A percentile compares a stretch with the other conserved stretches of the same genome.
These are phyloP conservation scores for Acanthamoeba triangularis DNA, from an alignment of 208 protist genomes.

Conservation along the genomic window DNA sequence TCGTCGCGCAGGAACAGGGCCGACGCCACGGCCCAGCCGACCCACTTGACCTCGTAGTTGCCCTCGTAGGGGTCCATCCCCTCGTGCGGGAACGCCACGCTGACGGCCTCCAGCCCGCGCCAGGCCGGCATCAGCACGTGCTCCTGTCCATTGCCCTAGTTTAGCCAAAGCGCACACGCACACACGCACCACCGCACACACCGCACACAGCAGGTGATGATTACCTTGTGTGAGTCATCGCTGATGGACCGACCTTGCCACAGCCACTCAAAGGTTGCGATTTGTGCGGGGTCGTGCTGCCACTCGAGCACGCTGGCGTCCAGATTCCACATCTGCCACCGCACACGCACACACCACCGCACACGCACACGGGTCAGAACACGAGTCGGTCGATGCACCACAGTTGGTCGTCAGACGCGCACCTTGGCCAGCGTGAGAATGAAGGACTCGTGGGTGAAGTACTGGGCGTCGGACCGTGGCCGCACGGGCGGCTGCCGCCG, in stretches of 20 bases:
- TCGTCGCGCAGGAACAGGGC: constrained; percentile 14
- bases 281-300: constrained; percentile 38
- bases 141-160: background rate
- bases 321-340: constrained; percentile 2
- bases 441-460: constrained; percentile 47
- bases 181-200: no score
- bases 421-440: constrained; percentile 59
- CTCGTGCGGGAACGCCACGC: constrained; percentile 27
- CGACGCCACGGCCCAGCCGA: constrained; percentile 3
- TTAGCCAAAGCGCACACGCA: background rate
- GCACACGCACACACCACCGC: no score
- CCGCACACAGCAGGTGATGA: background rate
- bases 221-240: background rate
- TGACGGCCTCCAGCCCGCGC: background rate
- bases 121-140: constrained; percentile 8
- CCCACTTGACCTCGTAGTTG: constrained; percentile 64
- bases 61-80: constrained; percentile 56
- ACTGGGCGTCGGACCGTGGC: background rate
- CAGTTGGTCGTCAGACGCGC: background rate
- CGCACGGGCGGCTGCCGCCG: constrained; percentile 23
- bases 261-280: constrained; percentile 66
- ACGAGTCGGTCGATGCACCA: no score
- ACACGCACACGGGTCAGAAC: background rate
- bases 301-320: constrained; percentile 16
- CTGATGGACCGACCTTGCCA: background rate